Evolutionary conservation across 805 yeast genomes (phyloP), one percentile per base, ranked within the genome.

Genomic region (Middelhovenomyces tepae): DNA sequence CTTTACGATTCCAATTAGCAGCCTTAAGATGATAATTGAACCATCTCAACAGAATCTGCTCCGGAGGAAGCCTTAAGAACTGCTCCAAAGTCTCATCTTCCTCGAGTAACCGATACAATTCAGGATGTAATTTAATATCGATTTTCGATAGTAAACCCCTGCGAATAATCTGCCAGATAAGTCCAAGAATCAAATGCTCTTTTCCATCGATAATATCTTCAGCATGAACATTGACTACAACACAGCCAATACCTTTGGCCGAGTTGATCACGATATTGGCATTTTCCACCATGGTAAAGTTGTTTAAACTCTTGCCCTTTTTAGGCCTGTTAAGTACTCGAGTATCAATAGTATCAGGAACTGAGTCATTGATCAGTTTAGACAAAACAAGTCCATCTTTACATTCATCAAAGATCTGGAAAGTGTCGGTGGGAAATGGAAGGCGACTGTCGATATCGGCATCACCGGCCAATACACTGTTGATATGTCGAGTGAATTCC

Each of bases 211-310:
- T 82, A 43, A 91, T 85, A 58, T 89, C 97, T 57, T 91, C 97
- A 8, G 97, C 82, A 49, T 89, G 97, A 32, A 91, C 97, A 54
- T 91, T 91, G 32, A 91, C 97, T 31, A 91, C 97, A 37, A 91
- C 82, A 69, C 96, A 89, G 14, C 98, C 98, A 61, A 91, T 91
- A 34, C 97, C 98, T 64, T 91, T 91, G 19, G 98, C 98, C 2
- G 98, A 91, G 60, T 91, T 91, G 61, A 91, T 84, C 23, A 91
- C 97, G 45, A 91, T 87, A 62, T 91, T 91, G 34, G 97, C 95
- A 60, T 91, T 91, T 64, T 91, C 98, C 45, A 82, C 73, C 77
- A 93, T 89, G 44, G 87, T 91, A 69, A 91, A 91, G 54, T 85
- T 84, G 67, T 91, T 91, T 56, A 91, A 71, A 11, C 71, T 60